phyloP scores from a whole-genome alignment of 257 asterid species.

The Jasminum sambac region DNA sequence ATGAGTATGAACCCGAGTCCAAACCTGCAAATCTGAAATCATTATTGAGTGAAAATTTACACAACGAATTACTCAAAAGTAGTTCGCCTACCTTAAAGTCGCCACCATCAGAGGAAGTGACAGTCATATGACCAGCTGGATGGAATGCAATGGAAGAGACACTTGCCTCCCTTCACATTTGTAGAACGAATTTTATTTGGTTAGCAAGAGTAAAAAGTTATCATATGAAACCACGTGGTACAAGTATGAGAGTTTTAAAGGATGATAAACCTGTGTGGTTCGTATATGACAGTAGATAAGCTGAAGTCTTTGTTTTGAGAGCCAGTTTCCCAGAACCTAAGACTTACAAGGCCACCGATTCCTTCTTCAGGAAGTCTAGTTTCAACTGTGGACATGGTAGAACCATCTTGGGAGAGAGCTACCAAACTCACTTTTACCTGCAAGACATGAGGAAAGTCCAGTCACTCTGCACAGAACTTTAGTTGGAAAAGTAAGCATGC shows the following conservation, averaged over 20 bases:
- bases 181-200: constrained; percentile 19
- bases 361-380: constrained; percentile 94
- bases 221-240: constrained; percentile 9
- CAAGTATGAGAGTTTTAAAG: constrained; percentile 16
- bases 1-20: constrained; percentile 66
- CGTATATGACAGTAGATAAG: constrained; percentile 88
- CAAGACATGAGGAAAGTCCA: constrained; percentile 20
- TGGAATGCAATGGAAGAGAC: constrained; percentile 77
- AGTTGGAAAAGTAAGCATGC: too few species aligned
- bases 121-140: constrained; percentile 75
- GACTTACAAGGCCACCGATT: constrained; percentile 80
- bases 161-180: constrained; percentile 57
- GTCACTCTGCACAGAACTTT: background rate
- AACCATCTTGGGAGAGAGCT: constrained; percentile 80
- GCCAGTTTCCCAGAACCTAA: constrained; percentile 79
- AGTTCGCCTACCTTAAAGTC: constrained; percentile 73
- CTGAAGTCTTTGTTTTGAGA: constrained; percentile 61
- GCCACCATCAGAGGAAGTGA: constrained; percentile 77
- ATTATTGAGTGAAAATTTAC: constrained; percentile 15
- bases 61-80: constrained; percentile 18
- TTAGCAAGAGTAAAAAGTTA: background rate
- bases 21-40: constrained; percentile 49
- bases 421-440: constrained; percentile 85
- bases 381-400: constrained; percentile 82
- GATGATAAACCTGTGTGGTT: constrained; percentile 84